phyloP scores from a whole-genome alignment of 768 basidiomycete genomes.

The Candolleomyces eurysporus region DNA sequence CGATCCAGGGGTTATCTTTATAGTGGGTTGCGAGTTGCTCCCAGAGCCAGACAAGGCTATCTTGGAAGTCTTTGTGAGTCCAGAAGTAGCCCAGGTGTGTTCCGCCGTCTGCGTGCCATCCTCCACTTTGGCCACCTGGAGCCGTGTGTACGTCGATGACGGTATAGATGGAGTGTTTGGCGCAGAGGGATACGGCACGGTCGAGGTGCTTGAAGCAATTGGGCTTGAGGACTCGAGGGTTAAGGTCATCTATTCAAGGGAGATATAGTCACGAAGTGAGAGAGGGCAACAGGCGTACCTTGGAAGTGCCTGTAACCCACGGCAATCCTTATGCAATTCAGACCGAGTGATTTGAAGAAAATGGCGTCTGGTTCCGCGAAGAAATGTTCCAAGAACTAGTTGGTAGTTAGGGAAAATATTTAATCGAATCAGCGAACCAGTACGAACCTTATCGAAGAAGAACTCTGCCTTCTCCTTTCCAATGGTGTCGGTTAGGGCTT shows the following conservation, averaged over 20 bases:
- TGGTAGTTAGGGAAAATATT: background rate
- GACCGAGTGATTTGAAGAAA: slow-evolving; percentile 74
- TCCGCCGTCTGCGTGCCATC: slow-evolving; percentile 80
- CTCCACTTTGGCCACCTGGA: slow-evolving; percentile 70
- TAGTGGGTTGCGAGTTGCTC: slow-evolving; percentile 70
- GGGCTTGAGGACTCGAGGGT: slow-evolving; percentile 72
- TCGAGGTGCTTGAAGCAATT: slow-evolving; percentile 82
- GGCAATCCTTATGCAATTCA: slow-evolving; percentile 77
- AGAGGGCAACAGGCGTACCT: slow-evolving; percentile 27
- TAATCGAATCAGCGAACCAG: background rate
- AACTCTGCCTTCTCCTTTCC: slow-evolving; percentile 67
- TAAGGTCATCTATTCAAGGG: slow-evolving; percentile 55
- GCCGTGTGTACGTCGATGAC: slow-evolving; percentile 81
- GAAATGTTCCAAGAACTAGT: slow-evolving; percentile 79
- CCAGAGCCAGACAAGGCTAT: slow-evolving; percentile 77
- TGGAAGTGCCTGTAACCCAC: slow-evolving; percentile 78
- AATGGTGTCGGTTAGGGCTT: slow-evolving; percentile 61
- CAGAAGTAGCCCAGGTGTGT: slow-evolving; percentile 70
- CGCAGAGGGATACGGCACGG: slow-evolving; percentile 73
- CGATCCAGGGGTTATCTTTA: slow-evolving; percentile 74
- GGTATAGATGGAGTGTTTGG: slow-evolving; percentile 71
- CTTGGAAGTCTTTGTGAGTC: slow-evolving; percentile 82
- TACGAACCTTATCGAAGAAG: slow-evolving; percentile 78
- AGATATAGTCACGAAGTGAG: too few relatives aligned
- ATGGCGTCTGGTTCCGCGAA: slow-evolving; percentile 73